phyloP scores from a whole-genome alignment of 768 basidiomycete genomes.

The Leccinum subgranulosum region DNA sequence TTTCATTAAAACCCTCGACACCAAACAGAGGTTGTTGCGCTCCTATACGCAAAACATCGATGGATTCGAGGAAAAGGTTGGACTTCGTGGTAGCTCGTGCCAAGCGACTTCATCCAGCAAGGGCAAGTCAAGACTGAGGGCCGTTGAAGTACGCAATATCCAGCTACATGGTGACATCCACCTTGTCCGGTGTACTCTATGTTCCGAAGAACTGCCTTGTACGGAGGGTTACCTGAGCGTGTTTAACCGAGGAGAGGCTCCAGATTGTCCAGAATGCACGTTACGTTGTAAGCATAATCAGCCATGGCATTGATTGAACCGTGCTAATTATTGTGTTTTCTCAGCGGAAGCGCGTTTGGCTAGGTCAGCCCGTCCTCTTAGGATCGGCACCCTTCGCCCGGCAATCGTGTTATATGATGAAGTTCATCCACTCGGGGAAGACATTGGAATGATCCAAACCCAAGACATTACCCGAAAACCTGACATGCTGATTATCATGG shows the following conservation, averaged over 20 bases:
- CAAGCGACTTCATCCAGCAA: conserved; percentile 51
- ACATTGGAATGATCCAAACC: conserved; percentile 80
- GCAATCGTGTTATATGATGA: conserved; percentile 96
- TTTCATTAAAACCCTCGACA: conserved; percentile 82
- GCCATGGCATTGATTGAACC: not conserved
- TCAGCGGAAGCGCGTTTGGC: conserved; percentile 75
- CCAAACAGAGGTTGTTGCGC: conserved; percentile 79
- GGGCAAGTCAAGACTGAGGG: conserved; percentile 64
- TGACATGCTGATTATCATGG: conserved; percentile 95
- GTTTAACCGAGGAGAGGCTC: conserved; percentile 70
- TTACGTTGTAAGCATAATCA: conserved; percentile 64
- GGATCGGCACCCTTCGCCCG: conserved; percentile 85
- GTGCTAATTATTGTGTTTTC: conserved; percentile 14
- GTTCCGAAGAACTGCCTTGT: conserved; percentile 77
- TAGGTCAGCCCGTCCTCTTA: conserved; percentile 75
- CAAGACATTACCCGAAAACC: conserved; percentile 77
- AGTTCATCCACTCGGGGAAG: conserved; percentile 86
- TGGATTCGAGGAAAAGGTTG: conserved; percentile 81
- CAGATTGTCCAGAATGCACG: conserved; percentile 84
- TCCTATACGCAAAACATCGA: conserved; percentile 99
- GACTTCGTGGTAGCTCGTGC: conserved; percentile 66
- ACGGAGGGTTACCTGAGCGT: conserved; percentile 54
- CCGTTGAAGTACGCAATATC: conserved; percentile 79
- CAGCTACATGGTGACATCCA: conserved; percentile 95
- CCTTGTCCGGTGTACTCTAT: conserved; percentile 82